Conservation (phyloP, 768 basidiomycete genomes). For the Auricularia sp. region DNA sequence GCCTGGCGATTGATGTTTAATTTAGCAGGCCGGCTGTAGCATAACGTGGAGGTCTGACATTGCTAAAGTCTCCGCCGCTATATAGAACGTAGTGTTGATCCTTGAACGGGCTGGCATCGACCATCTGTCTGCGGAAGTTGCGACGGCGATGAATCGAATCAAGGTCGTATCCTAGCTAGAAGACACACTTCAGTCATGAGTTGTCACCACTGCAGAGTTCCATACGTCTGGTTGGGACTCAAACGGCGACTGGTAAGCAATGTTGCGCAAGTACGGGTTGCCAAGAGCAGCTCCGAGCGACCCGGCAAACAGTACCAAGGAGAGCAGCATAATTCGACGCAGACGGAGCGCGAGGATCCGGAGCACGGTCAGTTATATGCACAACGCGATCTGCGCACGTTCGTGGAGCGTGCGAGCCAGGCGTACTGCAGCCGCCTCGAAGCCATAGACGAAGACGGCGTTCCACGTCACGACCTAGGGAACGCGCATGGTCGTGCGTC, state of each 20-base stretch:
- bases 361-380: too few species aligned
- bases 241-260: conserved; percentile 34
- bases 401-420: too few species aligned
- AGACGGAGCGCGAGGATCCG: too few species aligned
- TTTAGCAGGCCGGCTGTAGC: neutral
- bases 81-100: conserved; percentile 43
- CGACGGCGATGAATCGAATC: conserved; percentile 23
- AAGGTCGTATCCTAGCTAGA: conserved; percentile 31
- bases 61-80: conserved; percentile 38
- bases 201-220: neutral
- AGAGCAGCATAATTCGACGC: too few species aligned
- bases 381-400: too few species aligned
- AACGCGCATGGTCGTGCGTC: too few species aligned
- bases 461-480: too few species aligned
- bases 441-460: too few species aligned
- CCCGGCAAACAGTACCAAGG: too few species aligned
- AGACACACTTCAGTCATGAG: too few species aligned
- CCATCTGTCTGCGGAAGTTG: conserved; percentile 24
- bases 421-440: too few species aligned
- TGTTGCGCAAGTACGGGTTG: conserved; percentile 26
- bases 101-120: conserved; percentile 27
- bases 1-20: conserved; percentile 17
- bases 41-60: conserved; percentile 21
- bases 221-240: conserved; percentile 10
- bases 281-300: neutral